Conservation (phyloP, 2,329 filamentous ascomycete genomes). For the Tetracladium maxilliforme region DNA sequence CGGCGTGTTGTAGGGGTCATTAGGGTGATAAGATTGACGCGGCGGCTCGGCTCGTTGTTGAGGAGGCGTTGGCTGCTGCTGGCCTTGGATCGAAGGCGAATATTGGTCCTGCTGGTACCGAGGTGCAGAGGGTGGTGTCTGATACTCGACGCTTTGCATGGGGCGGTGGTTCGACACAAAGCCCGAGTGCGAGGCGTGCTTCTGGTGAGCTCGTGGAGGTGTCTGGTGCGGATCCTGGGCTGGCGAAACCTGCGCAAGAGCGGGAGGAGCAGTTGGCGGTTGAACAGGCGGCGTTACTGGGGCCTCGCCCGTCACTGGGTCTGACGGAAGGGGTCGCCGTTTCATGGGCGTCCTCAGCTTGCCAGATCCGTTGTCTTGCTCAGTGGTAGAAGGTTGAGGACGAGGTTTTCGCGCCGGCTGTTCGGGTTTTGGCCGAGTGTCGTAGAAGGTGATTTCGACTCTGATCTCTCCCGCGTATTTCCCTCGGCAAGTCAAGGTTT, state of each 20-base stretch:
- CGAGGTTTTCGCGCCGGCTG: slow-evolving; percentile 40
- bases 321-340: slow-evolving; percentile 68
- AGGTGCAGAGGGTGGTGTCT: too few species aligned
- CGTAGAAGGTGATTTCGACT: slow-evolving; percentile 94
- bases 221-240: slow-evolving; percentile 10
- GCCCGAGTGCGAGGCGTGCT: slow-evolving; percentile 13
- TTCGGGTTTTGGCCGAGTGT: slow-evolving; percentile 69
- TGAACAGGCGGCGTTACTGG: slow-evolving; percentile 30
- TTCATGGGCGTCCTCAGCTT: slow-evolving; percentile 53
- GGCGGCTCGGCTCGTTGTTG: too few species aligned
- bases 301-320: slow-evolving; percentile 45
- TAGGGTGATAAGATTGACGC: too few species aligned
- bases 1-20: too few species aligned
- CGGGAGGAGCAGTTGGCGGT: too few species aligned
- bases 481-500: slow-evolving; percentile 70
- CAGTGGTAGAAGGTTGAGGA: slow-evolving; percentile 17
- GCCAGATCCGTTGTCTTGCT: slow-evolving; percentile 12
- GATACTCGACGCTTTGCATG: slow-evolving; percentile 31
- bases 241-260: too few species aligned
- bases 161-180: slow-evolving; percentile 37
- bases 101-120: too few species aligned
- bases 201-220: slow-evolving; percentile 5
- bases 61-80: too few species aligned
- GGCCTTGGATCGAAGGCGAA: too few species aligned
- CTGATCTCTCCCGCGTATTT: slow-evolving; percentile 94